Evolutionary conservation across 495 filamentous ascomycete genomes (phyloP).

Genomic region (Daldinia decipiens): DNA sequence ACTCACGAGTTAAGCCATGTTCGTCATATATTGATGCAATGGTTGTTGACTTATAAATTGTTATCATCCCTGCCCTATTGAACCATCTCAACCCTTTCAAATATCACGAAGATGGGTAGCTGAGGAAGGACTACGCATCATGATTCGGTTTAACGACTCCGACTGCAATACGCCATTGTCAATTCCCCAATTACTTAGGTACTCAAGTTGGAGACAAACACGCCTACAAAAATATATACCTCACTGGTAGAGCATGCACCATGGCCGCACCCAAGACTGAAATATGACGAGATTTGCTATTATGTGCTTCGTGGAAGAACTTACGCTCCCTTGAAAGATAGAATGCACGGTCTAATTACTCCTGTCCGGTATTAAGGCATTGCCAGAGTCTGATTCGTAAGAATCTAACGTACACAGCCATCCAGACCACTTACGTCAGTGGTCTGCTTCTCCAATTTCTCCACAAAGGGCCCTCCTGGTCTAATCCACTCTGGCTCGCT

Average conservation of each 20-base stretch:
- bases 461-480: constrained; percentile 1
- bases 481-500: constrained; percentile 41
- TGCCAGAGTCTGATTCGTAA: constrained; percentile 8
- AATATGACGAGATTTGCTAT: not conserved
- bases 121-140: too few species aligned
- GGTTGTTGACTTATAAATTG: too few species aligned
- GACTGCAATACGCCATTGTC: too few species aligned
- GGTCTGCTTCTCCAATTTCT: constrained; percentile 16
- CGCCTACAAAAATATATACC: not conserved
- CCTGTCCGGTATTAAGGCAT: constrained; percentile 31
- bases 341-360: constrained; percentile 13
- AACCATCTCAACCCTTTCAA: too few species aligned
- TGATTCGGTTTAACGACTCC: too few species aligned
- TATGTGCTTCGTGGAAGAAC: not conserved
- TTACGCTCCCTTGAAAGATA: not conserved
- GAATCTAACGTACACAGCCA: constrained; percentile 26
- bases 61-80: too few species aligned
- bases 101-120: too few species aligned
- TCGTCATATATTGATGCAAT: too few species aligned
- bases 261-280: not conserved
- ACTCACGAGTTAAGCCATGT: too few species aligned
- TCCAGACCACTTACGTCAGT: constrained; percentile 27
- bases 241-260: not conserved
- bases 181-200: not conserved
- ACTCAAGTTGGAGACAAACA: not conserved